Evolutionary conservation across 345 rosid species (phyloP), one percentile per base, ranked within the genome.

Genomic region (Clarkia xantiana): DNA sequence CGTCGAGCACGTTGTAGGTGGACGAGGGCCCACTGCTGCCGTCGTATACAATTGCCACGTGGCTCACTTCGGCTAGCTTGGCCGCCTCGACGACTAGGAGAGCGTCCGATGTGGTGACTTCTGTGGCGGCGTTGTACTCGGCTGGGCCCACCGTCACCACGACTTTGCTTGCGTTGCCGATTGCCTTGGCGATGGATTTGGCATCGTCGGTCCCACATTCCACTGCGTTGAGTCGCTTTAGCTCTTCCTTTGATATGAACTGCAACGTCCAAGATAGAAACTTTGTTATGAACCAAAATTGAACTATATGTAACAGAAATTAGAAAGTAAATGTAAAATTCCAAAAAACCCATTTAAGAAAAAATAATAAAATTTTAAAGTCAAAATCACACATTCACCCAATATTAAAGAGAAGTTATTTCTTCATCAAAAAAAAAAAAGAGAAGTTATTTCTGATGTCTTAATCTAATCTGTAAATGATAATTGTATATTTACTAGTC

Each of bases 161-260:
- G 15, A 78, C 89, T 63, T 91, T 91, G 71, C 89, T 74, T 15
- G 96, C 95, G 55, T 91, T 86, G 14, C 98, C 98, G 20, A 91
- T 91, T n/a, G 98, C 94, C 63, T 79, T 91, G 38, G 96, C 96
- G 41, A 86, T 83, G 39, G 86, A 79, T 62, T 91, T 86, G 2
- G 82, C 70, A 44, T 75, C 81, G 41, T 73, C 47, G 62, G 79
- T 83, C 7, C 77, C 55, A 42, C 93, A 91, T 64, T 83, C 73
- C 6, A 91, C 96, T 0, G 98, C 98, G 54, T 91, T 83, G 43
- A 91, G 79, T n/a, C 85, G 81, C 25, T 61, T 86, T 12, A 71
- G 67, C 53, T 86, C 83, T 16, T 86, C 94, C 0, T 73, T 78
- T 11, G 96, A 81, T 73, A 91, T 74, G 61, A 91, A 73, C 98